Conservation (phyloP, 495 filamentous ascomycete genomes). For the Cladorrhinum samala region DNA sequence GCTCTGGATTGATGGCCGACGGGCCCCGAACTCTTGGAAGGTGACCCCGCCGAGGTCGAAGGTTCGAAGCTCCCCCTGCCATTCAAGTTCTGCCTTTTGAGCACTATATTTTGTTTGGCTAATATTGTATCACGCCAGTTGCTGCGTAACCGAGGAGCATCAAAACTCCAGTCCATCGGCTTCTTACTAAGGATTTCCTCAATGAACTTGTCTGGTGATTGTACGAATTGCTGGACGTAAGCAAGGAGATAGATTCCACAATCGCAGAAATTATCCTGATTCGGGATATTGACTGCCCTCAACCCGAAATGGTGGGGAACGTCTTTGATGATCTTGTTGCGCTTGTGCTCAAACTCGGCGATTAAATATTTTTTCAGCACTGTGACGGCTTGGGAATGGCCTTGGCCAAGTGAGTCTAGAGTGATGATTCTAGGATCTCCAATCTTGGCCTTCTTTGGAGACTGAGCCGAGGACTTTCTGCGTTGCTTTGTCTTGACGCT, state of each 20-base stretch:
- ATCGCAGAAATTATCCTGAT: slow-evolving; percentile 79
- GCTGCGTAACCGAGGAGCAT: slow-evolving; percentile 29
- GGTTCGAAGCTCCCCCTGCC: neutral
- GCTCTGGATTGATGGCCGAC: neutral
- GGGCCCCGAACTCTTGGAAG: neutral
- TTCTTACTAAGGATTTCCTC: slow-evolving; percentile 27
- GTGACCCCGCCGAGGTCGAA: neutral
- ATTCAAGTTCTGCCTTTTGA: neutral
- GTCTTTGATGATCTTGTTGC: slow-evolving; percentile 51
- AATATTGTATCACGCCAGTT: slow-evolving; percentile 35
- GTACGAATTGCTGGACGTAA: slow-evolving; percentile 75
- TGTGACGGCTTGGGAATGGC: slow-evolving; percentile 55
- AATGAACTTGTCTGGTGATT: slow-evolving; percentile 58
- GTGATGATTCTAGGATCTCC: slow-evolving; percentile 68
- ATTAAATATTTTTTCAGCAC: slow-evolving; percentile 71
- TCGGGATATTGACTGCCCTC: slow-evolving; percentile 63
- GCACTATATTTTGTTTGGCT: neutral
- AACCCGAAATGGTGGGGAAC: slow-evolving; percentile 51
- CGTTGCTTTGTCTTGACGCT: slow-evolving; percentile 9
- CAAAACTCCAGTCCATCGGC: slow-evolving; percentile 29
- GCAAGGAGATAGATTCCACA: slow-evolving; percentile 82
- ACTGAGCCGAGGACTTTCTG: slow-evolving; percentile 17
- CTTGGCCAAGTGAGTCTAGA: slow-evolving; percentile 70
- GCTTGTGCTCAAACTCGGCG: slow-evolving; percentile 64
- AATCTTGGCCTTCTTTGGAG: slow-evolving; percentile 31